Evolutionary conservation across 2,329 filamentous ascomycete genomes (phyloP), one percentile per base, ranked within the genome.

Genomic region (Chaetomiaceae sp.): DNA sequence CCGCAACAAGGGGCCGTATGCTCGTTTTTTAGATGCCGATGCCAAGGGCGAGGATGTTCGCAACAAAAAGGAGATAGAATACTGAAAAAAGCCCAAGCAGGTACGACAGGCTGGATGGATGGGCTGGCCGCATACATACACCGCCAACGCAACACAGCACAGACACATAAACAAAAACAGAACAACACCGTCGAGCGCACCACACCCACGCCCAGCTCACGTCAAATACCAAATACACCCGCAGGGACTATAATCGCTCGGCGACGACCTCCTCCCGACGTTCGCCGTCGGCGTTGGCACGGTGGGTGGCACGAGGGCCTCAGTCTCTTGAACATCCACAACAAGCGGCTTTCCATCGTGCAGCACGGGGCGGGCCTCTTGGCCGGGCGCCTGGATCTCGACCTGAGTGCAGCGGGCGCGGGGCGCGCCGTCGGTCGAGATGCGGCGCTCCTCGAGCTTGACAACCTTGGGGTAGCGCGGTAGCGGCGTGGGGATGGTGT

Each of bases 381-480:
- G 50, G 6, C 70, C 70, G 11, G 67, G 58, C 0, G 62, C 57
- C 14, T 60, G 54, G 10, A 81, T 68, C 48, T 68, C 60, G 24
- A 75, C 69, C 53, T 79, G 74, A 4, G 67, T 67, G 48, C 76
- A 80, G 24, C 57, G 67, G 0, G 75, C 68, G 12, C 62, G 53
- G 1, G 62, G 56, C 2, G 64, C 58, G 14, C 62, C 56, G 8
- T 61, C 48, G 15, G 41, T 43, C 20, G 36, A 47, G 7, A 71
- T 60, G 14, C 76, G 75, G 12, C 74, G 70, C 59, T 81, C 78
- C 42, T 75, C 65, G 34, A 81, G 63, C 56, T 79, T 79, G 48
- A 80, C 63, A 8, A 75, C 68, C 19, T 68, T 69, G 2, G 77
- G 76, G 47, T 78, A 80, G 0, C 64, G 55, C 0, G 67, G 62